Conservation (phyloP, 2,329 filamentous ascomycete genomes). For the Amphichorda felina region DNA sequence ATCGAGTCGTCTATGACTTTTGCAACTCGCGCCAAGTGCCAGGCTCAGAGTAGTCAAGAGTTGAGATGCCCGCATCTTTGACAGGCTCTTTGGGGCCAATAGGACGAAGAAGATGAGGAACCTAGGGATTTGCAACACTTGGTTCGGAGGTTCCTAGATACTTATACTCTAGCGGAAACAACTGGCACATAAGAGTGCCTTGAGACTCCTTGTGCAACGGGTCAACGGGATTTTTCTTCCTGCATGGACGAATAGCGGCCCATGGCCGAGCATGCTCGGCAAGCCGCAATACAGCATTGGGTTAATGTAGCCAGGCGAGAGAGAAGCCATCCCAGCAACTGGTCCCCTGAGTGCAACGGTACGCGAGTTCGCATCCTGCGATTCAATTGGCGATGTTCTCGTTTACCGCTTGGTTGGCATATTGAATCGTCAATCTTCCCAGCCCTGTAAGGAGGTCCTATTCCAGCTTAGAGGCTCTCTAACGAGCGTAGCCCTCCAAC, state of each 20-base stretch:
- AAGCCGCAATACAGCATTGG: not conserved
- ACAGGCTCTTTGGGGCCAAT: not conserved
- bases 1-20: not conserved
- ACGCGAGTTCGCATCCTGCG: not conserved
- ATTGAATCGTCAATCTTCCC: too few species aligned
- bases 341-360: slow-evolving; percentile 1
- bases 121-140: too few species aligned
- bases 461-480: too few species aligned
- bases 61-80: slow-evolving; percentile 1
- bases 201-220: not conserved
- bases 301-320: not conserved
- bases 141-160: too few species aligned
- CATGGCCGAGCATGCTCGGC: not conserved
- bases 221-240: not conserved
- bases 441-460: too few species aligned
- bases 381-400: not conserved
- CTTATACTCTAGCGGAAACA: not conserved
- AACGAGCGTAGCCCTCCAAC: too few species aligned
- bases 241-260: not conserved
- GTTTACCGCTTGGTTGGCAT: too few species aligned
- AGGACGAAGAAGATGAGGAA: too few species aligned
- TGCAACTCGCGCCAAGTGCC: not conserved
- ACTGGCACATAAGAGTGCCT: not conserved
- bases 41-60: slow-evolving; percentile 1
- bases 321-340: not conserved